Percentiles rank a stretch among this genome's conserved stretches.
Evolutionary conservation across 2,329 filamentous ascomycete genomes (phyloP).

Genomic region (Chalaropsis thielavioides): DNA sequence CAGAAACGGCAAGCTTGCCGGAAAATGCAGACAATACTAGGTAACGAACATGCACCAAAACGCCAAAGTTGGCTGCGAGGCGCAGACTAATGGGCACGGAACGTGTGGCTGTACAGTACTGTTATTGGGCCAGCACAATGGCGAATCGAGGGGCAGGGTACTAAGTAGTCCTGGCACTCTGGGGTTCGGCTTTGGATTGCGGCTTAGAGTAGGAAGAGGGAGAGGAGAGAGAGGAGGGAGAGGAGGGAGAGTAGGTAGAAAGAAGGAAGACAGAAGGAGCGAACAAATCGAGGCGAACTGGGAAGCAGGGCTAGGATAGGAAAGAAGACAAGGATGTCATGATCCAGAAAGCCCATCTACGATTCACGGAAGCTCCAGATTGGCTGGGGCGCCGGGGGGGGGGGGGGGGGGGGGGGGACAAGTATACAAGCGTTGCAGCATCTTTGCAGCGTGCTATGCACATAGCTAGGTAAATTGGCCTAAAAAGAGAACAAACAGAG

Average conservation of each 20-base stretch:
- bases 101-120: background rate
- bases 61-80: background rate
- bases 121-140: background rate
- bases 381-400: too few relatives aligned
- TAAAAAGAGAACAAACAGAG: background rate
- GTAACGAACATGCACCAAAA: too few relatives aligned
- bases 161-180: background rate
- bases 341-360: background rate
- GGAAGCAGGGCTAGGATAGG: background rate
- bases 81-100: background rate
- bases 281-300: background rate
- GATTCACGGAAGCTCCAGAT: background rate
- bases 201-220: background rate
- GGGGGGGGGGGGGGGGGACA: too few relatives aligned
- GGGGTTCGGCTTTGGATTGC: background rate
- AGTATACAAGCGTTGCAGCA: too few relatives aligned
- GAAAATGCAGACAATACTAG: too few relatives aligned
- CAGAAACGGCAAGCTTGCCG: too few relatives aligned
- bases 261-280: background rate
- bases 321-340: background rate
- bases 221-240: too few relatives aligned
- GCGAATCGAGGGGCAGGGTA: background rate
- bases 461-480: background rate
- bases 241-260: background rate
- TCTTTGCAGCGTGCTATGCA: background rate